A percentile compares a stretch with the other conserved stretches of the same genome.
Conservation (phyloP, 805 yeast genomes). For the Candida ponderosae region DNA sequence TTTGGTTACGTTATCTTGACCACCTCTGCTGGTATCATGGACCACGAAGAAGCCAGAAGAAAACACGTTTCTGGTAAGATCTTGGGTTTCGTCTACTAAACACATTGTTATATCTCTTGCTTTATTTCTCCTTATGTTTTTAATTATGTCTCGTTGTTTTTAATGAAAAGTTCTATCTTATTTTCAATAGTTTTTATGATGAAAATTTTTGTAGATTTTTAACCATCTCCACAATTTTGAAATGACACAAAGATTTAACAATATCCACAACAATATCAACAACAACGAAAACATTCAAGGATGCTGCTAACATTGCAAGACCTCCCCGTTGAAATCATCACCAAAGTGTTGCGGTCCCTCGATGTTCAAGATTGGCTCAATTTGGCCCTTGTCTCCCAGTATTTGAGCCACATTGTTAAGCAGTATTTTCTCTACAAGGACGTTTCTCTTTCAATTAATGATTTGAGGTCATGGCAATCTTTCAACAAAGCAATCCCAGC, state of each 20-base stretch:
- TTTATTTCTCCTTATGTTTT: too few species aligned
- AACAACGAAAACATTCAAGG: too few species aligned
- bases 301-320: constrained; percentile 32
- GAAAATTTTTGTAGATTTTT: too few species aligned
- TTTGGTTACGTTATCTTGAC: constrained; percentile 97
- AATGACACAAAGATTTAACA: too few species aligned
- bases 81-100: constrained; percentile 92
- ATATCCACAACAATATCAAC: too few species aligned
- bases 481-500: too few species aligned
- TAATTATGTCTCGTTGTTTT: too few species aligned
- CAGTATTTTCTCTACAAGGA: constrained; percentile 29
- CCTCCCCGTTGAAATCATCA: constrained; percentile 35
- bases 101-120: too few species aligned
- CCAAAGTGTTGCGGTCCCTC: constrained; percentile 25
- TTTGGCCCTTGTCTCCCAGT: constrained; percentile 28
- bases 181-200: too few species aligned
- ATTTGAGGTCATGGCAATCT: too few species aligned
- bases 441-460: constrained; percentile 7
- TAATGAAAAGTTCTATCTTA: too few species aligned
- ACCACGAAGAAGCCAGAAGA: constrained; percentile 99
- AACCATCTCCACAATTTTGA: too few species aligned
- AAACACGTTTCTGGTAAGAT: constrained; percentile 99
- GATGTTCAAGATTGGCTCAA: constrained; percentile 15
- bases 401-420: constrained; percentile 27
- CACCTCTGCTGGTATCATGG: constrained; percentile 99